Evolutionary conservation across 176 grass and related monocot genomes (phyloP), one percentile per base, ranked within the genome.

Genomic region (Oropetium thomaeum): DNA sequence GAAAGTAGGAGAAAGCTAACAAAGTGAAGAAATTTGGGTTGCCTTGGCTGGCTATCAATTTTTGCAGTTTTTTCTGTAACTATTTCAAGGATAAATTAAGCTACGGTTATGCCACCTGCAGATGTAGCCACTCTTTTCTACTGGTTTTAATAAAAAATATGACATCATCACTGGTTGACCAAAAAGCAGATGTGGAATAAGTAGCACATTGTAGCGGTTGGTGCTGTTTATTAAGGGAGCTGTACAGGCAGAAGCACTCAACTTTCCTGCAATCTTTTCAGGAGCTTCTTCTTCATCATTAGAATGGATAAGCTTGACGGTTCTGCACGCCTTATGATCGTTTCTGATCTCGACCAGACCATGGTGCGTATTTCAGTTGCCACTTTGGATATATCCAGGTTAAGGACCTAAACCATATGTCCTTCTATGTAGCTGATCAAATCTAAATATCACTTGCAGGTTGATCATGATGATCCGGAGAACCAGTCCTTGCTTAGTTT

Each of bases 271-370:
- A 62, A 25, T 35, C 28, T 63, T 28, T 29, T n/a, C 55, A 54
- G 71, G 61, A 2, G 10, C 1, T 33, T 22, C 57, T 17, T 81
- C 47, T 65, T 45, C 84, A 47, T 41, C 5, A 8, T n/a, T 62
- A 81, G 77, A 62, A 99, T 99, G 96, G 81, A 99, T 76, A 89
- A 91, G 80, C 77, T 99, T 62, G 73, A 43, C 27, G 89, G 84
- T 29, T 76, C 96, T 73, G 88, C 96, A 2, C 87, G 96, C 43
- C 96, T 99, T 40, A 95, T 99, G 91, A 81, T 99, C 26, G 91
- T 99, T 85, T 99, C 96, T 29, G 96, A 95, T 69, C 96, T 99
- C 40, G 96, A 99, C 51, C 87, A 99, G 73, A 95, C 96, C 25
- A 95, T 99, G 96, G 96, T 99, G 33, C 5, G 74, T 58, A 31